Base-by-base conservation (phyloP, 2,329 filamentous ascomycete genomes). In the Colletotrichum orchidophilum region DNA sequence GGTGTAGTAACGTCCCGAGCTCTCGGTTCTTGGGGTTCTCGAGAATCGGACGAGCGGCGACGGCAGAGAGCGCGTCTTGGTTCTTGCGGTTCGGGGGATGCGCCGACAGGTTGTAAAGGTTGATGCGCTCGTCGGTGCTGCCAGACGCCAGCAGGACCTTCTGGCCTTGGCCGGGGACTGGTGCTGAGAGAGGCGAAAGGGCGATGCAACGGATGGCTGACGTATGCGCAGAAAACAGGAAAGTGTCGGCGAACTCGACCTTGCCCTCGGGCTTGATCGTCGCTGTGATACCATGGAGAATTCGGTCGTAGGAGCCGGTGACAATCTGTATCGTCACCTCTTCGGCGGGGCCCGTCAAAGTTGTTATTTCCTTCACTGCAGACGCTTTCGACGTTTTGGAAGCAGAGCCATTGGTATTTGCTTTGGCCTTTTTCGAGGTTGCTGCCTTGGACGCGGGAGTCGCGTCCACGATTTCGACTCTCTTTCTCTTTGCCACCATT, bases 161-260 rank as follows among this genome's bases (percentile, higher is more conserved):
- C 79, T 94, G 92, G n/a, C 85, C 83, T 81, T 92, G 91, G 74
- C 86, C 89, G 13, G 84, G 86, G 67, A 84, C 78, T 1, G 87
- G 85, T 21, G 87, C 88, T 13, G 94, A 93, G 0, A 93, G 86
- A 3, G 93, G 92, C 9, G 96, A 98, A 72, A 98, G 83, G 27
- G 95, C 94, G 39, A 99, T 87, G 79, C 94, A 97, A 76, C 95
- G 93, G 79, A 99, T 94, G 5, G 96, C 92, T 13, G 95, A 97
- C 67, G 91, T 88, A 83, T 99, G 96, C 15, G 96, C 95, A 78
- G 95, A 94, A 88, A 99, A 98, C 68, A 99, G 89, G 81, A 99
- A 99, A 0, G 94, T 96, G 81, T 98, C 96, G 75, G 94, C 90
- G 79, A 98, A 98, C 62, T 91, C 87, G 65, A 91, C 85, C 35